Base-by-base conservation (phyloP, 2,329 filamentous ascomycete genomes). In the Dactylellina cionopaga region DNA sequence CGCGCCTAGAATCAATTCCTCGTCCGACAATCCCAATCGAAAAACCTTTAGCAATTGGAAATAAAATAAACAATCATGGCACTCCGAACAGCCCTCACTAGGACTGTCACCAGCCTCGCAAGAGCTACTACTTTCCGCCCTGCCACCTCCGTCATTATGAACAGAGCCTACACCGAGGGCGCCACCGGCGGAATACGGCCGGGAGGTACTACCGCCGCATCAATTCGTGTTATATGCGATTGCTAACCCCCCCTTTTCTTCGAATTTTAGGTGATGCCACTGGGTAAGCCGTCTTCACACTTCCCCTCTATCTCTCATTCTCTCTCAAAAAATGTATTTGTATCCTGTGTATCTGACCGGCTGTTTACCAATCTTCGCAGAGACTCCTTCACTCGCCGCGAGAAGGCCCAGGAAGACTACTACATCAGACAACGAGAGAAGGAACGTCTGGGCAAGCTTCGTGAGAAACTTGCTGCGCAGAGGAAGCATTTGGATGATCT, bases 371-470 rank as follows among this genome's bases (percentile, higher is more conserved):
- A 37, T 35, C 3, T 27, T 17, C 27, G 22, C 17, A 96, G 94
- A 77, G 94, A 99, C 80, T 88, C 92, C 65, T 99, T 97, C 87
- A 92, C 89, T 83, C 90, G 90, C 83, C 92, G 95, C 78, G 95
- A 99, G 83, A 87, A 89, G 80, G 94, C 94, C 76, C 86, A 84
- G 80, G 95, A 98, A 84, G 89, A 92, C 81, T 87, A 87, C 77
- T 91, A 90, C 83, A 92, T 99, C 83, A 88, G 88, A 79, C 84
- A 90, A 84, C 91, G 92, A 80, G 95, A 98, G 87, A 88, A 88
- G 83, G 89, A 93, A 84, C 97, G 96, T 92, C 89, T 97, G 75
- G 77, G 86, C 56, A 87, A 87, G 80, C 88, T 96, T 78, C 89
- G 87, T 82, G 85, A 86, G 83, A 88, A 87, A 80, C 86, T 97